Evolutionary conservation across 2,329 filamentous ascomycete genomes (phyloP).

Genomic region (Ascochyta fabae): DNA sequence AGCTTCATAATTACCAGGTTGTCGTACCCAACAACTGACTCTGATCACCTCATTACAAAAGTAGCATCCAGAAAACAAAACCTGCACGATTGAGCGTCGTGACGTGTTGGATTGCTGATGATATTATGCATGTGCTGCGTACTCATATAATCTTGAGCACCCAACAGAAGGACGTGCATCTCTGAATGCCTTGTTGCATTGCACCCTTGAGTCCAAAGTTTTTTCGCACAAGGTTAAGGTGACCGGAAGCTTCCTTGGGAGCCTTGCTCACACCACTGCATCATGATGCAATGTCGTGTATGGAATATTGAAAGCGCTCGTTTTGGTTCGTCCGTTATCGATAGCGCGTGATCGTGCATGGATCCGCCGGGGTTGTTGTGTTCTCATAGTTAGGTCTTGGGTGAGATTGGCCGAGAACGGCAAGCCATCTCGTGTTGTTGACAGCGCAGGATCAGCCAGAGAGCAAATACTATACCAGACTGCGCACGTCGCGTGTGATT

Average conservation of each 20-base stretch:
- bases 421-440: constrained; percentile 19
- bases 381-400: constrained; percentile 9
- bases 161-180: background rate
- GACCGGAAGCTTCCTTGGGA: background rate
- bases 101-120: background rate
- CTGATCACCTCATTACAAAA: background rate
- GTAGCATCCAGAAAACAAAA: background rate
- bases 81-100: background rate
- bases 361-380: constrained; percentile 9
- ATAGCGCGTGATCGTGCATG: constrained; percentile 29
- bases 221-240: background rate
- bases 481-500: constrained; percentile 21
- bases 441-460: constrained; percentile 9
- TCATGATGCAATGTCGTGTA: constrained; percentile 18
- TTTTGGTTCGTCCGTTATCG: constrained; percentile 25
- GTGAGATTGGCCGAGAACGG: constrained; percentile 17
- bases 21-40: background rate
- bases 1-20: background rate
- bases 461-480: background rate
- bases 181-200: background rate
- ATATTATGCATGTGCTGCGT: background rate
- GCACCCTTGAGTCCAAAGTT: background rate
- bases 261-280: constrained; percentile 1
- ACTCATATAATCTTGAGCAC: background rate
- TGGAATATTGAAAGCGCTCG: constrained; percentile 26